Percentiles rank a stretch among this genome's conserved stretches.
Conservation (phyloP, 2,329 filamentous ascomycete species). For the Alternaria sp. region DNA sequence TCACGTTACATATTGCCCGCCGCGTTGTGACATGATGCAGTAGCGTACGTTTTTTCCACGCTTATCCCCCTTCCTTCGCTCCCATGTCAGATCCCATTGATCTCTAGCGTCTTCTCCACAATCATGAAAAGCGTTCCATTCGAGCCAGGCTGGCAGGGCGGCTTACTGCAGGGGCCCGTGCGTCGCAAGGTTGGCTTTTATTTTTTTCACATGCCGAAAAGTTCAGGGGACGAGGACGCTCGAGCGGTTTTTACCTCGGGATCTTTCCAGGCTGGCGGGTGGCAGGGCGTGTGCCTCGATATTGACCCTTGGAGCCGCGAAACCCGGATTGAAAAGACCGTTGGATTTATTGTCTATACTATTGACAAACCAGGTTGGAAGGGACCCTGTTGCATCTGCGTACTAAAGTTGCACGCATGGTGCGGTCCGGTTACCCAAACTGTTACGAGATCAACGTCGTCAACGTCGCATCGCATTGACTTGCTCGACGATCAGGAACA, state of each 20-base stretch:
- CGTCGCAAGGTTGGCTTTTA: neutral
- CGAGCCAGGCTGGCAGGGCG: slow-evolving; percentile 2
- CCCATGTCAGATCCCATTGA: neutral
- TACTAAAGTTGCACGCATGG: neutral
- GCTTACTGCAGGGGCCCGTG: neutral
- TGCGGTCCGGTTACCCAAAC: slow-evolving; percentile 3
- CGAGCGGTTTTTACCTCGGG: slow-evolving; percentile 18
- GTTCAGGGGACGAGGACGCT: neutral
- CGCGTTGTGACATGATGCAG: slow-evolving; percentile 12
- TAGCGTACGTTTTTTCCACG: slow-evolving; percentile 12
- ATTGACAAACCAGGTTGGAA: neutral
- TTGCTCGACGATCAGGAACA: neutral
- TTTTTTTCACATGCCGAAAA: slow-evolving; percentile 10
- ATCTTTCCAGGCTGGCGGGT: slow-evolving; percentile 16
- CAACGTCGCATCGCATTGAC: slow-evolving; percentile 6
- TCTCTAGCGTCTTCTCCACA: slow-evolving; percentile 14
- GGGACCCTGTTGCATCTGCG: neutral
- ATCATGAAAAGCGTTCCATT: slow-evolving; percentile 3
- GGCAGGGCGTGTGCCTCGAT: slow-evolving; percentile 2
- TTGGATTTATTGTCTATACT: neutral
- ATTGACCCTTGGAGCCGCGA: slow-evolving; percentile 9
- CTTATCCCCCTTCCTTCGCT: slow-evolving; percentile 5
- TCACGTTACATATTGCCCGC: slow-evolving; percentile 1
- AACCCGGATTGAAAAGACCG: slow-evolving; percentile 3
- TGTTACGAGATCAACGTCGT: neutral